Evolutionary conservation across 2,329 filamentous ascomycete species (phyloP).

Genomic region (Botrytis pseudocinerea): DNA sequence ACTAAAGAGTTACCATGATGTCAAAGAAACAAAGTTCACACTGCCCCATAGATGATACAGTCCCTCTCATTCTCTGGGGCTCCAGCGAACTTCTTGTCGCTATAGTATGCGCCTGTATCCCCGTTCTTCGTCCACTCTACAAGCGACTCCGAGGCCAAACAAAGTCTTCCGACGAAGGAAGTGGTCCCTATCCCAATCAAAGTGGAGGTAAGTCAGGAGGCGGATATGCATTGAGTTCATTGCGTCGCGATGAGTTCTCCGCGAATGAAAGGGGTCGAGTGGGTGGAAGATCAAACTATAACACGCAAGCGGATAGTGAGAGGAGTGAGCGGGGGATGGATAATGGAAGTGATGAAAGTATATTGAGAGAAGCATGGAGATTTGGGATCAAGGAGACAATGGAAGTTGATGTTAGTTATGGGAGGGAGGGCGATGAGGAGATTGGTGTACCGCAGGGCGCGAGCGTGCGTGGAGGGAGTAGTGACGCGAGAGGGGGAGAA

Average conservation of each 20-base stretch:
- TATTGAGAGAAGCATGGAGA: conserved; percentile 13
- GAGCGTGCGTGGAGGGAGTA: neutral
- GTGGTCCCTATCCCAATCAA: neutral
- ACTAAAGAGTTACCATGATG: neutral
- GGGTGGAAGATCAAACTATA: neutral
- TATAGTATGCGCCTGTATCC: conserved; percentile 17
- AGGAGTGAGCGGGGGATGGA: neutral
- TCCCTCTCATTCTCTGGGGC: conserved; percentile 17
- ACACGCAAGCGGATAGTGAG: neutral
- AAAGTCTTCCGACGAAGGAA: neutral
- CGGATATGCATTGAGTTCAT: conserved; percentile 10
- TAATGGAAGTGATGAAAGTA: conserved; percentile 19
- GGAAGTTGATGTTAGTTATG: conserved; percentile 9
- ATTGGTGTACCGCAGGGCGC: neutral
- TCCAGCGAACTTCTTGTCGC: conserved; percentile 18
- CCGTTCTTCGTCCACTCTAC: conserved; percentile 15
- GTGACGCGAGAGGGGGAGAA: neutral
- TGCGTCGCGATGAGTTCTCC: conserved; percentile 4
- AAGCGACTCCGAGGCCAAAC: neutral
- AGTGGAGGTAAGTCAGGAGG: neutral
- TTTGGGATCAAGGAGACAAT: conserved; percentile 15
- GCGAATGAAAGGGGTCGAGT: neutral
- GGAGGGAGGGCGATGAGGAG: neutral
- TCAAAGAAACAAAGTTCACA: neutral
- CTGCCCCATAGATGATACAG: conserved; percentile 2